phyloP scores from a whole-genome alignment of 1,284 basidiomycete species.

The Neolentinus lepideus region DNA sequence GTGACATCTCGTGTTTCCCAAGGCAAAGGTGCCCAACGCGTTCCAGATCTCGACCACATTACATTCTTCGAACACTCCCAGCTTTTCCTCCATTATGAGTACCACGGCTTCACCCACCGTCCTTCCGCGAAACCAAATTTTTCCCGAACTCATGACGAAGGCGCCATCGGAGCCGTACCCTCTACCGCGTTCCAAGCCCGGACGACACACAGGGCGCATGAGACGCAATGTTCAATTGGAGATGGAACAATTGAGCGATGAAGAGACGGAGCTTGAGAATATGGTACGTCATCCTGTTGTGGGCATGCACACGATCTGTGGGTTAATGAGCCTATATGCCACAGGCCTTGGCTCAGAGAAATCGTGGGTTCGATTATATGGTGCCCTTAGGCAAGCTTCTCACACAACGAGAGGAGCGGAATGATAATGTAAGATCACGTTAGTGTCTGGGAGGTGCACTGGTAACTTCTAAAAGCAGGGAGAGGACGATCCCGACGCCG shows the following conservation, averaged over 20 bases:
- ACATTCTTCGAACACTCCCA: no score
- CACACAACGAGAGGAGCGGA: constrained; percentile 76
- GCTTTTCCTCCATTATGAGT: neutral
- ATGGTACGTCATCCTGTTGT: constrained; percentile 34
- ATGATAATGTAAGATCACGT: constrained; percentile 48
- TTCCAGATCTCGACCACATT: no score
- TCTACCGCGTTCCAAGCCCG: constrained; percentile 43
- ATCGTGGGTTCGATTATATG: constrained; percentile 59
- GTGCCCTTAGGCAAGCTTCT: constrained; percentile 66
- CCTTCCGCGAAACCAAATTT: constrained; percentile 49
- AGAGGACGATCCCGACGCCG: constrained; percentile 26
- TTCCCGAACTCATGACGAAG: constrained; percentile 60
- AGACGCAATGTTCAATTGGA: constrained; percentile 71
- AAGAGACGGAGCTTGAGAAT: constrained; percentile 74
- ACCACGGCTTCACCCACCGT: constrained; percentile 57
- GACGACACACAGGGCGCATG: constrained; percentile 44
- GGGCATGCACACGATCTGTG: neutral
- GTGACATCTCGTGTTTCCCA: no score
- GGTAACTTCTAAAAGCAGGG: constrained; percentile 21
- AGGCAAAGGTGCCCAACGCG: no score
- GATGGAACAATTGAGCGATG: constrained; percentile 80
- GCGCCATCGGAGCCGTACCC: constrained; percentile 60
- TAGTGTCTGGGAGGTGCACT: neutral
- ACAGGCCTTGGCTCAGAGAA: constrained; percentile 52
- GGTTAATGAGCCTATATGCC: neutral